A percentile compares a stretch with the other conserved stretches of the same genome.
Conservation (phyloP, 2,329 filamentous ascomycete species). For the Stachybotrys echinatus region DNA sequence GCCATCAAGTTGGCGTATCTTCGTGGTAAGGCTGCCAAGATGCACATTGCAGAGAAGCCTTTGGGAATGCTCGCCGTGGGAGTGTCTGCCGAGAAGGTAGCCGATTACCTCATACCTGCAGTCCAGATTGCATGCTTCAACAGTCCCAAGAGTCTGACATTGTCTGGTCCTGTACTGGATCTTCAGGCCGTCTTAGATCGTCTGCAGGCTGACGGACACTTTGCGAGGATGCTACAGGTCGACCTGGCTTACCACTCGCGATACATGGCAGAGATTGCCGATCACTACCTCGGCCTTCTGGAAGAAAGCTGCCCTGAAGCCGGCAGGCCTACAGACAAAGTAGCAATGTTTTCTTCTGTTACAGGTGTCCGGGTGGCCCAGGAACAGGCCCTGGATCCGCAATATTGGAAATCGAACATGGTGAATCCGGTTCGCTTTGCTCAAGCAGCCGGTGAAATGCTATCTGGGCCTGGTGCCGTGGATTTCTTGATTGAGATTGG, state of each 20-base stretch:
- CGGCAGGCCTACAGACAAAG: not conserved
- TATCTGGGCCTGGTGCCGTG: too few relatives aligned
- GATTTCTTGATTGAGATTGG: constrained; percentile 22
- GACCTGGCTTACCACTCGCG: not conserved
- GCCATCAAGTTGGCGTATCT: constrained; percentile 24
- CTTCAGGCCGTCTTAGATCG: not conserved
- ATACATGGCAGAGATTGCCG: not conserved
- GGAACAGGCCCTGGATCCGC: not conserved
- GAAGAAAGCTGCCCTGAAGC: not conserved
- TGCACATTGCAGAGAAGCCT: not conserved
- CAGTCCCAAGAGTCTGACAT: not conserved
- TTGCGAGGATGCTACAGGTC: not conserved
- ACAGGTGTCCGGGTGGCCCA: not conserved
- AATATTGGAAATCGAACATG: constrained; percentile 34
- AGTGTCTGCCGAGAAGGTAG: not conserved
- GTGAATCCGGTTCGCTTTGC: constrained; percentile 28
- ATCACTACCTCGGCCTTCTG: not conserved
- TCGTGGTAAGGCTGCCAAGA: constrained; percentile 15
- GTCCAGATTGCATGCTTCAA: not conserved
- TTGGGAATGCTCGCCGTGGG: not conserved
- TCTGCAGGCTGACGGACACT: not conserved
- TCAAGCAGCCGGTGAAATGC: constrained; percentile 15
- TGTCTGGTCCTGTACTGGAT: not conserved
- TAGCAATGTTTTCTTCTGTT: constrained; percentile 6
- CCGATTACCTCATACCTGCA: not conserved